A percentile compares a stretch with the other conserved stretches of the same genome.
phyloP scores from a whole-genome alignment of 163 green algal species.

The Scenedesmus sp. region DNA sequence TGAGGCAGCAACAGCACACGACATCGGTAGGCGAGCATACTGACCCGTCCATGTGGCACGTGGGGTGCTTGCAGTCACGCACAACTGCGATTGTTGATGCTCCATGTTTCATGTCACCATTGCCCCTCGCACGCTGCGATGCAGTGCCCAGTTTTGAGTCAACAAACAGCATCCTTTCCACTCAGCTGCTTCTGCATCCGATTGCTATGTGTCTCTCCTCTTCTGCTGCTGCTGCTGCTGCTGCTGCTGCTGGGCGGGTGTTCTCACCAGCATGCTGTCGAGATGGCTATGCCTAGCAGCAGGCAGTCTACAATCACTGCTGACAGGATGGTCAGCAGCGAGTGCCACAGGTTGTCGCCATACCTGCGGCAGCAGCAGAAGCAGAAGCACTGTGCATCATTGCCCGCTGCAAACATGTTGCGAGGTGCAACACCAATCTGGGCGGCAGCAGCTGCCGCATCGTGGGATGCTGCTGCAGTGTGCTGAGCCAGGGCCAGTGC shows the following conservation, averaged over 20 bases:
- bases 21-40: too few relatives aligned
- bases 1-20: not conserved
- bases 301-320: conserved; percentile 91
- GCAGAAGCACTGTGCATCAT: not conserved
- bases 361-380: conserved; percentile 77
- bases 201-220: too few relatives aligned
- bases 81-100: too few relatives aligned
- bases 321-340: conserved; percentile 76
- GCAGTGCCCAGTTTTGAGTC: too few relatives aligned
- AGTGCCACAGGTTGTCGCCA: conserved; percentile 77
- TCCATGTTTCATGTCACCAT: not conserved
- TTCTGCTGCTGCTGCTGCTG: conserved; percentile 1
- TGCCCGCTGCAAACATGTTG: not conserved
- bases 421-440: not conserved
- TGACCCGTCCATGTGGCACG: too few relatives aligned
- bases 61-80: too few relatives aligned
- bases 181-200: too few relatives aligned
- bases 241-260: not conserved
- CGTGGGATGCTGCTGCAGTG: not conserved
- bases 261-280: conserved; percentile 87
- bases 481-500: not conserved
- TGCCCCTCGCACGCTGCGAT: not conserved
- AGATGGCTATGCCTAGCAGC: conserved; percentile 79
- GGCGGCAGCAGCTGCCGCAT: too few relatives aligned
- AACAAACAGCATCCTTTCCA: too few relatives aligned